A percentile compares a stretch with the other conserved stretches of the same genome.
These are phyloP conservation scores for Pseudozyma sp. DNA, from an alignment of 1,284 basidiomycete species.

Conservation along the genomic window DNA sequence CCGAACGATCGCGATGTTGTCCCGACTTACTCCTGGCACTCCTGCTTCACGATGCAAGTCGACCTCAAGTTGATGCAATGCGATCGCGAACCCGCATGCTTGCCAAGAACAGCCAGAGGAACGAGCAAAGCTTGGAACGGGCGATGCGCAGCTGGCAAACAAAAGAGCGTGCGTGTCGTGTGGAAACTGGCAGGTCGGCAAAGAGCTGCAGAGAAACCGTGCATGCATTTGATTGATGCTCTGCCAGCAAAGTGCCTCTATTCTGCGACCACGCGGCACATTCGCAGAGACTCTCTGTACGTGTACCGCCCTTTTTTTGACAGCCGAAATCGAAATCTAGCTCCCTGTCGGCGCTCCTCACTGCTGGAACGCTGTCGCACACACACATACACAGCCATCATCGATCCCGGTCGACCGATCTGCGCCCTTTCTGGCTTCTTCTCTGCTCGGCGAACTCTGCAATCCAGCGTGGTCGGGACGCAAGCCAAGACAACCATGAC, in stretches of 20 bases:
- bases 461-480: not conserved
- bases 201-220: not conserved
- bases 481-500: not conserved
- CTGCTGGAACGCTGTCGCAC: not conserved
- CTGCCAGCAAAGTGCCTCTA: not conserved
- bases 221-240: not conserved
- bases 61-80: not conserved
- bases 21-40: no score
- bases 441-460: not conserved
- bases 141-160: no score
- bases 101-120: not conserved
- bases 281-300: not conserved
- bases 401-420: not conserved
- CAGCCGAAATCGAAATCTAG: constrained; percentile 1
- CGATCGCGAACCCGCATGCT: not conserved
- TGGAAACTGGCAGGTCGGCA: constrained; percentile 2
- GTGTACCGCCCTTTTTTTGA: not conserved
- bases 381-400: not conserved
- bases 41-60: no score
- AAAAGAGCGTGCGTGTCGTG: not conserved
- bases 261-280: not conserved
- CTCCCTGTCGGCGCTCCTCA: not conserved
- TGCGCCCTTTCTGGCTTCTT: not conserved
- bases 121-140: not conserved
- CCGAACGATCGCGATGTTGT: no score